Conservation (phyloP, 1,139 yeast genomes). For the Saccharomyces uvarum region DNA sequence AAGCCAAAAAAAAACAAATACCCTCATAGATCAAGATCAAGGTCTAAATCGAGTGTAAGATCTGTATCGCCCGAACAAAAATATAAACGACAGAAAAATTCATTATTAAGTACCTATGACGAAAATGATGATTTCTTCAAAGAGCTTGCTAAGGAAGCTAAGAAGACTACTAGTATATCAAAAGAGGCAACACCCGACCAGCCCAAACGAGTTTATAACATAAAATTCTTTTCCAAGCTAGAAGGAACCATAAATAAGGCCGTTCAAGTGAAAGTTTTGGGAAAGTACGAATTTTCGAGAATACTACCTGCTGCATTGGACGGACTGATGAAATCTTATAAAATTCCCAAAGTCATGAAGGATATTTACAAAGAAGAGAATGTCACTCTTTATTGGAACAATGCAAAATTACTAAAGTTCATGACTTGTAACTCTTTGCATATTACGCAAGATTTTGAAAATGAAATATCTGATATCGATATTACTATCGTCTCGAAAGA, state of each 20-base stretch:
- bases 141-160: conserved; percentile 23
- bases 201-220: conserved; percentile 20
- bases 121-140: conserved; percentile 30
- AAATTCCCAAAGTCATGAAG: conserved; percentile 14
- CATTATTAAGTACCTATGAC: conserved; percentile 8
- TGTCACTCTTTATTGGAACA: conserved; percentile 25
- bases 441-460: conserved; percentile 18
- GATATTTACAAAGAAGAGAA: conserved; percentile 17
- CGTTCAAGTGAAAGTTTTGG: conserved; percentile 27
- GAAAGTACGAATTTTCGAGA: conserved; percentile 21
- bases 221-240: conserved; percentile 24
- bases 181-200: conserved; percentile 6
- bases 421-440: conserved; percentile 31
- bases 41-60: neutral
- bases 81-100: neutral
- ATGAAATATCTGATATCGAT: conserved; percentile 22
- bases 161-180: conserved; percentile 5
- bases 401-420: conserved; percentile 26
- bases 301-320: conserved; percentile 26
- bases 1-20: neutral
- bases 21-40: neutral
- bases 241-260: conserved; percentile 23
- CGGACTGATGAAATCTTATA: conserved; percentile 19
- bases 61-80: conserved; percentile 2
- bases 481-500: conserved; percentile 20